Conservation (phyloP, 495 filamentous ascomycete species). For the Talaromyces trachyspermus region DNA sequence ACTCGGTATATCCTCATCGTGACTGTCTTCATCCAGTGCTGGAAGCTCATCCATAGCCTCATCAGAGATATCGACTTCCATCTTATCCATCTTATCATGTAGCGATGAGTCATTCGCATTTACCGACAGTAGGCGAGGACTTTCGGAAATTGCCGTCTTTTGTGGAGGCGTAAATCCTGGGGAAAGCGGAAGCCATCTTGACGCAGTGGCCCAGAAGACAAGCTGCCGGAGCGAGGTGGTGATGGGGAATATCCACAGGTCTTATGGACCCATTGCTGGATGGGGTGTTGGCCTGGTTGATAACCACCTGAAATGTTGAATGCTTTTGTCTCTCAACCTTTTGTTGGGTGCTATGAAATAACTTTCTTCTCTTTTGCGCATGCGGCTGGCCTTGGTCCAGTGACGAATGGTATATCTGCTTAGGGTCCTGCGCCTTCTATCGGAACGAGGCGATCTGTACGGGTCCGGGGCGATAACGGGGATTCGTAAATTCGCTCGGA, state of each 20-base stretch:
- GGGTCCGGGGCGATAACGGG: slow-evolving; percentile 18
- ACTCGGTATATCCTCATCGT: slow-evolving; percentile 7
- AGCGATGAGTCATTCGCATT: slow-evolving; percentile 1
- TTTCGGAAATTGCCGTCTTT: slow-evolving; percentile 22
- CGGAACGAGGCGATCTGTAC: slow-evolving; percentile 1
- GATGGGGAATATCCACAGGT: slow-evolving; percentile 31
- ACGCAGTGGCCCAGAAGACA: slow-evolving; percentile 18
- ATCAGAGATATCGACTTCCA: not conserved
- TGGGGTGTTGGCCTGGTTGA: slow-evolving; percentile 15
- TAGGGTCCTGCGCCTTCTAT: not conserved
- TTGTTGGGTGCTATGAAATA: slow-evolving; percentile 17
- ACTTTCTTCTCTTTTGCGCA: slow-evolving; percentile 26
- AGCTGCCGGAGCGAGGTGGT: slow-evolving; percentile 32
- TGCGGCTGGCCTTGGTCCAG: slow-evolving; percentile 7
- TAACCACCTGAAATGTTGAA: slow-evolving; percentile 18
- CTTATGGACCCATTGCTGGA: slow-evolving; percentile 8
- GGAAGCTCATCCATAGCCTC: not conserved
- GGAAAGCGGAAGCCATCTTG: slow-evolving; percentile 33
- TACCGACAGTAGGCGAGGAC: slow-evolving; percentile 15
- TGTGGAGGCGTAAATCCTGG: slow-evolving; percentile 28
- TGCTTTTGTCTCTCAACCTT: slow-evolving; percentile 8
- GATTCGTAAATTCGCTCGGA: slow-evolving; percentile 10
- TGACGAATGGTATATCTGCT: not conserved
- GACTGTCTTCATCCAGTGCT: not conserved
- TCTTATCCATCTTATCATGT: not conserved